A percentile compares a stretch with the other conserved stretches of the same genome.
Evolutionary conservation across 176 grass and related monocot species (phyloP).

Genomic region (Oryza nivara): DNA sequence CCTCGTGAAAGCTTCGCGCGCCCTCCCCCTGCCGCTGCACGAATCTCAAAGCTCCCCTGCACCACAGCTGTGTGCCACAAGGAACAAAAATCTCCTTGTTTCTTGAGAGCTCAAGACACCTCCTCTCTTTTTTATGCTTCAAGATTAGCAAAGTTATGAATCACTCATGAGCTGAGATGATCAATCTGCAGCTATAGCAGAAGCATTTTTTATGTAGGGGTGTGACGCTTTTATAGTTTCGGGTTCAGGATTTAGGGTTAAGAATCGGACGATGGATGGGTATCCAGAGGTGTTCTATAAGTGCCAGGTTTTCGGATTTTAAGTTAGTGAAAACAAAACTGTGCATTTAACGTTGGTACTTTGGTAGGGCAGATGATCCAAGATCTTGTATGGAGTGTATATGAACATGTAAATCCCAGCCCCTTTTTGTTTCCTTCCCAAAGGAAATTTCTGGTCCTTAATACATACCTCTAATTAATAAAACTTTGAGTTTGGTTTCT

Average conservation of each 20-base stretch:
- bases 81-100: neutral
- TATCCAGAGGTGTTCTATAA: neutral
- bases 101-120: neutral
- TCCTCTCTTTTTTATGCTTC: constrained; percentile 39
- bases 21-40: neutral
- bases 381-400: neutral
- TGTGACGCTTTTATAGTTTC: neutral
- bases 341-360: neutral
- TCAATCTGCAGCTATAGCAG: neutral
- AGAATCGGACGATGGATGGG: neutral
- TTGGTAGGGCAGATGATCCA: constrained; percentile 9
- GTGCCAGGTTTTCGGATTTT: neutral
- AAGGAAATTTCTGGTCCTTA: neutral
- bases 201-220: constrained; percentile 24
- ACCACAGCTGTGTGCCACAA: neutral
- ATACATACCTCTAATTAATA: neutral
- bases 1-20: neutral
- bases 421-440: neutral
- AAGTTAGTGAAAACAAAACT: constrained; percentile 29
- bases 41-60: neutral
- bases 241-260: neutral
- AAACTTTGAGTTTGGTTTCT: neutral
- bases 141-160: neutral
- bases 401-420: neutral
- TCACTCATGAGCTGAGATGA: neutral